phyloP scores from a whole-genome alignment of 1,284 basidiomycete genomes.

The Cryptococcus maquisensis region DNA sequence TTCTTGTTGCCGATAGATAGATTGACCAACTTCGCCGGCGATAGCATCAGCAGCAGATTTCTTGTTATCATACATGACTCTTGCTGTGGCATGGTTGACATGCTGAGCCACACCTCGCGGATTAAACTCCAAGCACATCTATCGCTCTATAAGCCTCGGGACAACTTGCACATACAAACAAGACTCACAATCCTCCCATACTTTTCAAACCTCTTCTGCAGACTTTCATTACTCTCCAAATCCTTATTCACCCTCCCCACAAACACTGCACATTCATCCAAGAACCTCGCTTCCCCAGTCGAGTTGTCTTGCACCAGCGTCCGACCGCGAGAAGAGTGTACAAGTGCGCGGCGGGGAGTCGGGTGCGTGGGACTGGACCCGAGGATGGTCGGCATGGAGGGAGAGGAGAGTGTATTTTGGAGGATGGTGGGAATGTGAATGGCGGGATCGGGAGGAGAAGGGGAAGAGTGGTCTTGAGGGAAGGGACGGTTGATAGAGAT shows the following conservation, averaged over 20 bases:
- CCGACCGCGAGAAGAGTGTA: slow-evolving; percentile 28
- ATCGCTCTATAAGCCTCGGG: not conserved
- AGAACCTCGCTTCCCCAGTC: slow-evolving; percentile 13
- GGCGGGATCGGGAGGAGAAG: not conserved
- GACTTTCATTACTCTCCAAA: slow-evolving; percentile 19
- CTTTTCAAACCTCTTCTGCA: slow-evolving; percentile 28
- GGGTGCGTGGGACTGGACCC: slow-evolving; percentile 8
- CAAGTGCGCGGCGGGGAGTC: slow-evolving; percentile 8
- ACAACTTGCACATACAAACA: not conserved
- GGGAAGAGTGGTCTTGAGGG: not conserved
- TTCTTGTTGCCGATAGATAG: not conserved
- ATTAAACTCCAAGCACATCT: slow-evolving; percentile 31
- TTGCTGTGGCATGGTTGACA: slow-evolving; percentile 21
- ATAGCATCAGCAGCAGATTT: slow-evolving; percentile 25
- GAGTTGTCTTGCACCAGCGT: slow-evolving; percentile 14
- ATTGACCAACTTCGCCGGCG: slow-evolving; percentile 25
- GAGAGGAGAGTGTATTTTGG: not conserved
- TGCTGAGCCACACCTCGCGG: not conserved
- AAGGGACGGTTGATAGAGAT: not conserved
- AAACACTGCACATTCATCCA: slow-evolving; percentile 34
- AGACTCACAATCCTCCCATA: slow-evolving; percentile 35
- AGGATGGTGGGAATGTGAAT: not conserved
- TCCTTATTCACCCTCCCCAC: slow-evolving; percentile 29
- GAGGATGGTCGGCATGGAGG: not conserved
- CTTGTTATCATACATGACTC: slow-evolving; percentile 28